phyloP scores from a whole-genome alignment of 2,329 filamentous ascomycete species.

The Ceratocystis lukuohia region DNA sequence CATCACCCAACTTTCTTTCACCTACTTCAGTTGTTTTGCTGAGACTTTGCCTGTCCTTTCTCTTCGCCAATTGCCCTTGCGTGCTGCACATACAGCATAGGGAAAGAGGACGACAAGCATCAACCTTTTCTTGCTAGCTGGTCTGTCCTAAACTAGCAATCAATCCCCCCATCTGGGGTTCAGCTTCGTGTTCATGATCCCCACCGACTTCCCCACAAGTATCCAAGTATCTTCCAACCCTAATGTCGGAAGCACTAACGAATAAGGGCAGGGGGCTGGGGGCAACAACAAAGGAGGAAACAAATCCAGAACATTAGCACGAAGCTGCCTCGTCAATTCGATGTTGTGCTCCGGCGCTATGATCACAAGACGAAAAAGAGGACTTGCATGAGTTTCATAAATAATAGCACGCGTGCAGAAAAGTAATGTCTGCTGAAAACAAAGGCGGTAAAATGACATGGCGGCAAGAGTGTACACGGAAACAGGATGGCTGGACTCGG shows the following conservation, averaged over 20 bases:
- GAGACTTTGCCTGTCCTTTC: not conserved
- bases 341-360: no score
- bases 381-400: not conserved
- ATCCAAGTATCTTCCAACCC: not conserved
- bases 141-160: conserved; percentile 7
- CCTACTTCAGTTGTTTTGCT: not conserved
- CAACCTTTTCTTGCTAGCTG: not conserved
- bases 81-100: not conserved
- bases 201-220: conserved; percentile 1
- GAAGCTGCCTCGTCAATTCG: not conserved
- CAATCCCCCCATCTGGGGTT: not conserved
- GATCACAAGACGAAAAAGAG: no score
- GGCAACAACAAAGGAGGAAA: not conserved
- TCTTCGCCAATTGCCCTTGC: not conserved
- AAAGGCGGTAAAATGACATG: not conserved
- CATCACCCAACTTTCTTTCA: not conserved
- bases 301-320: not conserved
- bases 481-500: not conserved
- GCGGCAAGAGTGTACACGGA: not conserved
- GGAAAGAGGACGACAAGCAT: not conserved
- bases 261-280: not conserved
- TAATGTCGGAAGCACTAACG: not conserved
- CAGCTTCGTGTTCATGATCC: conserved; percentile 5
- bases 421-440: not conserved
- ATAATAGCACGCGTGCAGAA: not conserved